Percentiles rank a stretch among this genome's conserved stretches.
These are phyloP conservation scores for Crithidia expoeki DNA, from an alignment of 208 protist species.

Conservation along the genomic window DNA sequence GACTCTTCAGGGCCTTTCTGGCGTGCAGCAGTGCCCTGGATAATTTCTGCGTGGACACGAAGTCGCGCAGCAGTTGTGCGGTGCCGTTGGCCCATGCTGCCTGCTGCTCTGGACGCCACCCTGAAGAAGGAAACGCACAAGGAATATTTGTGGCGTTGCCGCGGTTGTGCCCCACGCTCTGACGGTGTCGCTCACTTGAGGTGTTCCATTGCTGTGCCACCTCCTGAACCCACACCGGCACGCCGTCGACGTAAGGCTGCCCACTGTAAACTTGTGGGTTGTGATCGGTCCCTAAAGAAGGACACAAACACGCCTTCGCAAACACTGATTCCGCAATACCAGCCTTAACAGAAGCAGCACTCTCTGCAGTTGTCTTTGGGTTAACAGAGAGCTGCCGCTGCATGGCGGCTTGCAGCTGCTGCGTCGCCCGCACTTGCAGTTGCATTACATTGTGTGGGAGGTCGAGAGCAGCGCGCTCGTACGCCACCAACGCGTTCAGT, in stretches of 20 bases:
- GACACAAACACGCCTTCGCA: neutral
- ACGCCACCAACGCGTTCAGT: conserved; percentile 40
- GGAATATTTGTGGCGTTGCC: neutral
- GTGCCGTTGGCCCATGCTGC: conserved; percentile 8
- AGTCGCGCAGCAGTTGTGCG: conserved; percentile 18
- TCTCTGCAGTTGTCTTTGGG: neutral
- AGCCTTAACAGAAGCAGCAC: neutral
- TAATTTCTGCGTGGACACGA: conserved; percentile 7
- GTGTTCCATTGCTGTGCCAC: conserved; percentile 42
- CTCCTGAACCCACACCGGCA: conserved; percentile 66
- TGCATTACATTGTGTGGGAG: conserved; percentile 7
- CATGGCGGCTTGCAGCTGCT: neutral
- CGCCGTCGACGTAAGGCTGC: conserved; percentile 32
- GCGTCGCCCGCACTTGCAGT: neutral
- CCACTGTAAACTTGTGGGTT: neutral
- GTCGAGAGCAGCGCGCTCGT: conserved; percentile 42
- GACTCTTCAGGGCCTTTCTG: neutral
- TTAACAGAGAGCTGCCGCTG: neutral
- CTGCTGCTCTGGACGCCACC: conserved; percentile 19
- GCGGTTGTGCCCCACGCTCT: neutral
- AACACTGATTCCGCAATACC: neutral
- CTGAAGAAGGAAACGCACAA: neutral
- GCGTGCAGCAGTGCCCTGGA: conserved; percentile 16
- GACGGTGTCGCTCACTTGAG: neutral
- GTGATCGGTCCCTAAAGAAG: neutral